phyloP scores from a whole-genome alignment of 2,329 filamentous ascomycete genomes.

The Venturia pyrina region DNA sequence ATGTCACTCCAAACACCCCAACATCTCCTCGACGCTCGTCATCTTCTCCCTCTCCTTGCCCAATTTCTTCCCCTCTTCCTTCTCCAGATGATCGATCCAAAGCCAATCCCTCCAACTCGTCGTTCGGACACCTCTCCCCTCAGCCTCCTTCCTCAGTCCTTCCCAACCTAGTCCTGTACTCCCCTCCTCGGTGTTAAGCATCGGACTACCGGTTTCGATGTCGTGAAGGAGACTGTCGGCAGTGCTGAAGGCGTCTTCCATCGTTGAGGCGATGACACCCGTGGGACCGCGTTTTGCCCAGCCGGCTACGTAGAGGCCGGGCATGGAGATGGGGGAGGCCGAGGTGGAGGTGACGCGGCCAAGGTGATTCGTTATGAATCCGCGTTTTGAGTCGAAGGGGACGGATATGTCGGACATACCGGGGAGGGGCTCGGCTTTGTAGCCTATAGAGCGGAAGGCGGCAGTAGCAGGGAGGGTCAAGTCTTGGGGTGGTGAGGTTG shows the following conservation, averaged over 20 bases:
- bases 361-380: constrained; percentile 61
- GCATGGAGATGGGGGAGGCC: constrained; percentile 27
- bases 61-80: constrained; percentile 48
- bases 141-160: constrained; percentile 53
- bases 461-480: constrained; percentile 58
- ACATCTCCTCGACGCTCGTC: constrained; percentile 46
- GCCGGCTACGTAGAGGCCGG: constrained; percentile 82
- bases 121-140: constrained; percentile 45
- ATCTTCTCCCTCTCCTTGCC: constrained; percentile 75
- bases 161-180: constrained; percentile 60
- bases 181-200: constrained; percentile 34
- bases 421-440: constrained; percentile 68
- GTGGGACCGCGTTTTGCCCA: constrained; percentile 96
- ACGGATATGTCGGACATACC: constrained; percentile 67
- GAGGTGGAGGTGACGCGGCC: constrained; percentile 6
- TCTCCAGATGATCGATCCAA: constrained; percentile 72
- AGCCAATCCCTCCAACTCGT: constrained; percentile 83
- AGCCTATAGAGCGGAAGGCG: constrained; percentile 91
- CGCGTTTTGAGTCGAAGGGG: constrained; percentile 63
- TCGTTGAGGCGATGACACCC: constrained; percentile 90
- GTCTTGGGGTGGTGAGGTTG: constrained; percentile 28
- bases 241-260: constrained; percentile 87
- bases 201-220: constrained; percentile 45
- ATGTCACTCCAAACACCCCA: constrained; percentile 33
- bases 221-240: constrained; percentile 77